Conservation (phyloP, 129 eudicot genomes). For the Dittrichia graveolens region DNA sequence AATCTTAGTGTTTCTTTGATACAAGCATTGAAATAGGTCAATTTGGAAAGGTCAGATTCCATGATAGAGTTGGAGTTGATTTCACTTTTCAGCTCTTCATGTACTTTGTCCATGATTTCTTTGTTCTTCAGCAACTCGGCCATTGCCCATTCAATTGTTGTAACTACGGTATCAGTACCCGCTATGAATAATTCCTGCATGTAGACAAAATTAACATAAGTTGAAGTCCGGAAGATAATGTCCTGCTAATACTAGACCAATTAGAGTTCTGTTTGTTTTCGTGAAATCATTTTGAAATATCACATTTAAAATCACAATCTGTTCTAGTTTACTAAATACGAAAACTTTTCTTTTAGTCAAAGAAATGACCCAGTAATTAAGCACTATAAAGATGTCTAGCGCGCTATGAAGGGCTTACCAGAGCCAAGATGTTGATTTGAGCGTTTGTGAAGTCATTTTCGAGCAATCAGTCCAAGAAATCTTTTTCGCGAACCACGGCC, state of each 20-base stretch:
- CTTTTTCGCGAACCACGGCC: neutral
- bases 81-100: slow-evolving; percentile 21
- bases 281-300: too few relatives aligned
- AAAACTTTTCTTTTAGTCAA: too few relatives aligned
- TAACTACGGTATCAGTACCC: slow-evolving; percentile 27
- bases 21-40: slow-evolving; percentile 8
- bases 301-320: too few relatives aligned
- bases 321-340: too few relatives aligned
- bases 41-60: neutral
- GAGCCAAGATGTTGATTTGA: slow-evolving; percentile 19
- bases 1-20: slow-evolving; percentile 23
- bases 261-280: too few relatives aligned
- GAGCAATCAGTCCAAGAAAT: slow-evolving; percentile 11
- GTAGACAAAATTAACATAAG: too few relatives aligned
- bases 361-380: too few relatives aligned
- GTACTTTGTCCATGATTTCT: slow-evolving; percentile 21
- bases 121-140: slow-evolving; percentile 25
- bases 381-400: too few relatives aligned
- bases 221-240: too few relatives aligned
- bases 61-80: neutral
- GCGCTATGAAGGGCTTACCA: slow-evolving; percentile 9
- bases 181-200: slow-evolving; percentile 29
- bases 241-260: too few relatives aligned
- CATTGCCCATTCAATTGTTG: slow-evolving; percentile 35
- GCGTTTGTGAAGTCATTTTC: slow-evolving; percentile 9